Evolutionary conservation across 768 basidiomycete genomes (phyloP), one percentile per base, ranked within the genome.

Genomic region (Russula sp.): DNA sequence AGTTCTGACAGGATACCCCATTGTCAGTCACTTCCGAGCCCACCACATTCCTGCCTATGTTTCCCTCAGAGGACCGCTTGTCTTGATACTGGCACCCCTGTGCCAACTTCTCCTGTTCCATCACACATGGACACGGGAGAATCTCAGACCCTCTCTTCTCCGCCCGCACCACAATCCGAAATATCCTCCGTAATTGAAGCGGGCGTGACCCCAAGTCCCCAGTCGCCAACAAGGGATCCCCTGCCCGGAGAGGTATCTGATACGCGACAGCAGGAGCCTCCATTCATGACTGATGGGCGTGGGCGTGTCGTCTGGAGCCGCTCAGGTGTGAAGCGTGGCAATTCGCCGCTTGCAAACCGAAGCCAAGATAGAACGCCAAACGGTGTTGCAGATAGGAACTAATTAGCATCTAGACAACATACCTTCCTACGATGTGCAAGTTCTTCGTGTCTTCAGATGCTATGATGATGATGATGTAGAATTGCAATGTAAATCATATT

Each of bases 291-390:
- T 2, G 75, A 76, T 59, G 75, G 74, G 2, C 73, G 74, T n/a
- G 74, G 75, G 20, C 70, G 73, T 20, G 75, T 76, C 36, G 75
- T 76, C 5, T 74, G 74, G 74, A 76, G 75, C 50, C 71, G 63
- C 42, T 64, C 70, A 18, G 62, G 62, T 20, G 62, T 48, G 48
- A 69, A 69, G 46, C 59, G 40, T 18, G 59, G 59, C 16, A 28
- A n/a, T 40, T 57, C 59, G 1, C 59, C 64, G 16, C 40, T n/a
- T 57, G 30, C 54, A 32, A 20, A 16, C 24, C 49, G 55, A 13
- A 24, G 22, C 55, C 55, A 61, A 22, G 64, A 61, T 13, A 44
- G 59, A 56, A 44, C 46, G 22, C 13, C 38, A 22, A 51, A 49
- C 49, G 20, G 20, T 24, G 28, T 22, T 32, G 63, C 48, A 55